phyloP scores from a whole-genome alignment of 2,329 filamentous ascomycete species.

The Diaporthe citrichinensis region DNA sequence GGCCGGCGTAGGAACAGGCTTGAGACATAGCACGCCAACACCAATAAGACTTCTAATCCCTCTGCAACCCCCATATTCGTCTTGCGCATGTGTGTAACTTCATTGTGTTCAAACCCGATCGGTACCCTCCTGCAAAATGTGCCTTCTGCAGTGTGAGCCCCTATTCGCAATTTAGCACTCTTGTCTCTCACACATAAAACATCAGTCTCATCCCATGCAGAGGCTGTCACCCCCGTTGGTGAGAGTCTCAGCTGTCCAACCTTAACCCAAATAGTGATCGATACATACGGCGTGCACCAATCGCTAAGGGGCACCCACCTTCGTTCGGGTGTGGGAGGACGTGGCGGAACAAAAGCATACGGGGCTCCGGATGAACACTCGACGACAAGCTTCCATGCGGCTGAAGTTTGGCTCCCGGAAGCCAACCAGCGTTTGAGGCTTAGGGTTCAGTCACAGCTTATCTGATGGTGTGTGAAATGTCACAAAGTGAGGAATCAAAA shows the following conservation, averaged over 20 bases:
- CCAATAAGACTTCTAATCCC: constrained; percentile 26
- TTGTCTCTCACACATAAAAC: background rate
- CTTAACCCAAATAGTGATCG: constrained; percentile 5
- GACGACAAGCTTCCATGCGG: constrained; percentile 8
- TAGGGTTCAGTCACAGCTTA: background rate
- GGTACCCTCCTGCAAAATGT: background rate
- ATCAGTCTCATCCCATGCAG: background rate
- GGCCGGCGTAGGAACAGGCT: constrained; percentile 27
- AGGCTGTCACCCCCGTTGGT: background rate
- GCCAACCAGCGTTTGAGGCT: background rate
- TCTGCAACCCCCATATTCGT: background rate
- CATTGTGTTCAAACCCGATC: background rate
- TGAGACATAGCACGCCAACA: constrained; percentile 28
- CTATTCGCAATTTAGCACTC: background rate
- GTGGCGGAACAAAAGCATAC: background rate
- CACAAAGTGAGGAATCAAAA: background rate
- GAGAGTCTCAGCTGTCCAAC: constrained; percentile 11
- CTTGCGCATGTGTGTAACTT: background rate
- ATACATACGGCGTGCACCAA: background rate
- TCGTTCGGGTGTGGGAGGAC: background rate
- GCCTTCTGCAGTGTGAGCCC: background rate
- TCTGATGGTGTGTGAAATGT: background rate
- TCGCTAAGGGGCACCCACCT: background rate
- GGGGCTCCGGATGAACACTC: background rate
- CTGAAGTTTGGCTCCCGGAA: background rate